phyloP scores from a whole-genome alignment of 148 eudicot species.

The Cornus controversa region DNA sequence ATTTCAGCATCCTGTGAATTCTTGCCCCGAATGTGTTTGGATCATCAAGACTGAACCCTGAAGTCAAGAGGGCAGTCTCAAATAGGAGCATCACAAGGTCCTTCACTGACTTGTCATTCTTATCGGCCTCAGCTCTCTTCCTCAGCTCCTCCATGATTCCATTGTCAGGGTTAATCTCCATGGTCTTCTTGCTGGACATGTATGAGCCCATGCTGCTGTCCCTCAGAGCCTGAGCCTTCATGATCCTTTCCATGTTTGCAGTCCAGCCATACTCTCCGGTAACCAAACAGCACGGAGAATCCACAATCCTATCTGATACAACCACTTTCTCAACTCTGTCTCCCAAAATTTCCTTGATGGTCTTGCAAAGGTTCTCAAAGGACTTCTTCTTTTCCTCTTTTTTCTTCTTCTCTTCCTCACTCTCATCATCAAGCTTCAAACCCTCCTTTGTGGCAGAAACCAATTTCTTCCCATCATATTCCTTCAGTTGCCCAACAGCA shows the following conservation, averaged over 20 bases:
- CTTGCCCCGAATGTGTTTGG: slow-evolving; percentile 70
- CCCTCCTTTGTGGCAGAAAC: slow-evolving; percentile 92
- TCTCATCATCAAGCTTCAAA: slow-evolving; percentile 75
- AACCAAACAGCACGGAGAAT: slow-evolving; percentile 87
- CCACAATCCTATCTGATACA: slow-evolving; percentile 82
- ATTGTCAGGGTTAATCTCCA: slow-evolving; percentile 92
- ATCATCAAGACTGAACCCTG: slow-evolving; percentile 84
- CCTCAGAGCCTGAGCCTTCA: slow-evolving; percentile 93
- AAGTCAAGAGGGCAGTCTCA: slow-evolving; percentile 79
- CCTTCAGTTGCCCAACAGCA: slow-evolving; percentile 83
- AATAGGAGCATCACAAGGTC: slow-evolving; percentile 79
- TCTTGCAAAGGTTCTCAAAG: slow-evolving; percentile 80
- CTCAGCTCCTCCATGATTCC: slow-evolving; percentile 91
- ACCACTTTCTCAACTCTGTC: slow-evolving; percentile 86
- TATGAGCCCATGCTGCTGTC: slow-evolving; percentile 82
- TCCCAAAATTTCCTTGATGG: slow-evolving; percentile 78
- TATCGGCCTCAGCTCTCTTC: slow-evolving; percentile 86
- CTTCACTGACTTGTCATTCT: slow-evolving; percentile 87
- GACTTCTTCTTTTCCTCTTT: slow-evolving; percentile 85
- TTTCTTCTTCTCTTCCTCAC: slow-evolving; percentile 74
- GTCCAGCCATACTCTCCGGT: slow-evolving; percentile 94
- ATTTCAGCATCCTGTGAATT: slow-evolving; percentile 87
- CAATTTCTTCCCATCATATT: slow-evolving; percentile 87
- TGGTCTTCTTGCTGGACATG: slow-evolving; percentile 95
- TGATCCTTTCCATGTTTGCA: slow-evolving; percentile 92